Percentiles rank a stretch among this genome's conserved stretches.
Evolutionary conservation across 108 stramenopile species (phyloP).

Genomic region (Seminavis robusta): DNA sequence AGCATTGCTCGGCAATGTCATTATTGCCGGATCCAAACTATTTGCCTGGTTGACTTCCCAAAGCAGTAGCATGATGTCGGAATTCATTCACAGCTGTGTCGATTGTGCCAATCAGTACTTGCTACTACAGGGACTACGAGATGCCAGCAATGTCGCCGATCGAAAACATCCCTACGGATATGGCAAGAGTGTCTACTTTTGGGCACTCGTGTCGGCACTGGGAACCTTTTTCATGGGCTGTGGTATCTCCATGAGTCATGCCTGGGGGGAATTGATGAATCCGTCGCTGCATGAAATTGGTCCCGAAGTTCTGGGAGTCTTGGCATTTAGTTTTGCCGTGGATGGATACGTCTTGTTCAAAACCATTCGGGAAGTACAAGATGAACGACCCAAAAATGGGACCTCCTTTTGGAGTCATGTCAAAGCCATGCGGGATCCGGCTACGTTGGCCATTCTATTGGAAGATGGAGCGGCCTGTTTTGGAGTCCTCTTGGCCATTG

Average conservation of each 20-base stretch:
- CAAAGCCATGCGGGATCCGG: slow-evolving; percentile 87
- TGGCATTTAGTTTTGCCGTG: slow-evolving; percentile 74
- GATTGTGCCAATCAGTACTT: slow-evolving; percentile 95
- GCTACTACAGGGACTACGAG: slow-evolving; percentile 80
- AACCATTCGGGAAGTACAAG: slow-evolving; percentile 60
- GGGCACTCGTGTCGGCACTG: slow-evolving; percentile 90
- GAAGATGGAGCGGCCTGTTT: slow-evolving; percentile 97
- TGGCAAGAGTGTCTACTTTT: slow-evolving; percentile 88
- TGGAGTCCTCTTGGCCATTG: slow-evolving; percentile 90
- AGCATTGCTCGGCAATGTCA: slow-evolving; percentile 87
- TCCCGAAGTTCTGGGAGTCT: slow-evolving; percentile 85
- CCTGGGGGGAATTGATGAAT: slow-evolving; percentile 63
- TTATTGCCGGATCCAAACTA: slow-evolving; percentile 87
- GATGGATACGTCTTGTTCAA: slow-evolving; percentile 88
- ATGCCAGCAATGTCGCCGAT: slow-evolving; percentile 76
- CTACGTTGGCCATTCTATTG: slow-evolving; percentile 90
- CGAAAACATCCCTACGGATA: slow-evolving; percentile 90
- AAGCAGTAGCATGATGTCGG: slow-evolving; percentile 90
- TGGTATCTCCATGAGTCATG: slow-evolving; percentile 88
- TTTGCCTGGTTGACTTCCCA: slow-evolving; percentile 86
- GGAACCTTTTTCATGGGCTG: slow-evolving; percentile 95
- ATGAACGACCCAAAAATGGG: slow-evolving; percentile 40
- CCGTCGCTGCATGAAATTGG: slow-evolving; percentile 62
- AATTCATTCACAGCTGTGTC: slow-evolving; percentile 91
- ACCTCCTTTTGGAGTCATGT: slow-evolving; percentile 60